Conservation (phyloP, 176 grass and related monocot genomes). For the Oryza australiensis region DNA sequence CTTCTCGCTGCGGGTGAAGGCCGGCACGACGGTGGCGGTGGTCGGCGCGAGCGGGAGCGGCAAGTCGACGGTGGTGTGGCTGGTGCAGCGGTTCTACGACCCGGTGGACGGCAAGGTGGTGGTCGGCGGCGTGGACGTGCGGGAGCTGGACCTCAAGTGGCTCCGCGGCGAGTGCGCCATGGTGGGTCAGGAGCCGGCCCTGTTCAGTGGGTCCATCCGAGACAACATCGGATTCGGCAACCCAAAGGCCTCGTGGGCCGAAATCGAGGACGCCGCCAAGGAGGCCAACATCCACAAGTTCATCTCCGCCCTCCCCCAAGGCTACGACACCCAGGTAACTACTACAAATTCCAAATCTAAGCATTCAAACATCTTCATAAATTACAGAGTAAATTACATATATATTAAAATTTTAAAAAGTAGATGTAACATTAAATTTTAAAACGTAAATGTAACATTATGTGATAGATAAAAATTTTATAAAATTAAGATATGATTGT, state of each 20-base stretch:
- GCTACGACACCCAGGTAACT: constrained; percentile 55
- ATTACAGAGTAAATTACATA: not conserved
- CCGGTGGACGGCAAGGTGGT: constrained; percentile 35
- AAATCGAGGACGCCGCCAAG: constrained; percentile 58
- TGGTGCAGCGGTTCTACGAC: constrained; percentile 82
- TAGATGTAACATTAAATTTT: no score
- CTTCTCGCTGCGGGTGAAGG: constrained; percentile 52
- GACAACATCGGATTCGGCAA: constrained; percentile 64
- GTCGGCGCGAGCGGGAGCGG: constrained; percentile 59
- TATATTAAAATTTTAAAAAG: no score
- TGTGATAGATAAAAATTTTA: no score
- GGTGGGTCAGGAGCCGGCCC: constrained; percentile 55
- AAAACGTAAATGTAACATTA: no score
- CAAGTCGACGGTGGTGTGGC: constrained; percentile 77
- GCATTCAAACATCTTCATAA: not conserved
- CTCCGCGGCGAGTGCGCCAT: constrained; percentile 49
- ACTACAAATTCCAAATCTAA: not conserved
- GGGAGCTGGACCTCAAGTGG: constrained; percentile 62
- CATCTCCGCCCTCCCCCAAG: constrained; percentile 47
- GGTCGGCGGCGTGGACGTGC: constrained; percentile 52
- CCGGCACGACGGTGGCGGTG: constrained; percentile 49
- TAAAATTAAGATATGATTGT: no score
- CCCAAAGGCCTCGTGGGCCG: constrained; percentile 43
- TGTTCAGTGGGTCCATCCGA: constrained; percentile 49
- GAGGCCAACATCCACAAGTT: constrained; percentile 74